Base-by-base conservation (phyloP, 2,329 filamentous ascomycete genomes). In the Penicillium expansum region DNA sequence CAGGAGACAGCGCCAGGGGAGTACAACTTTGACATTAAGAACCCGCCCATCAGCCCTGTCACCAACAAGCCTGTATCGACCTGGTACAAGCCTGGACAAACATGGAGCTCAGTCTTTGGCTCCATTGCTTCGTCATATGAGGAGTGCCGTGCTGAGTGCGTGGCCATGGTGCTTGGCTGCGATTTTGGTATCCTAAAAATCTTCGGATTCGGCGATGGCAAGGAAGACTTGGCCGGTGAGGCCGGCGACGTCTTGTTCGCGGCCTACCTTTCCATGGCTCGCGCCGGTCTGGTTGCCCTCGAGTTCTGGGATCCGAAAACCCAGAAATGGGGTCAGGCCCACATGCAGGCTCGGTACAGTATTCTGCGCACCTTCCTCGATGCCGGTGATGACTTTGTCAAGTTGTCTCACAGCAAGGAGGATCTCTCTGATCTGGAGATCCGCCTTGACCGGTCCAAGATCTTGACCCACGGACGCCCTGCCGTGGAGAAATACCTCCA, bases 221-320 rank as follows among this genome's bases (percentile, higher is more conserved):
- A 77, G 18, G 76, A 82, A 50, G 83, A 96, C 67, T 87, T 96
- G 64, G 78, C 89, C 62, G 82, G 84, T 58, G 85, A 89, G 69
- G 91, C 92, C 10, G 92, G 92, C 42, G 89, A 96, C 69, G 86
- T 99, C 7, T 84, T 97, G 8, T 97, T 93, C 69, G 86, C 87
- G 0, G 87, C 89, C 2, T 99, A 97, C 73, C 83, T 99, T 10
- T 86, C 87, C 64, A 97, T 99, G 93, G 94, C 94, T 14, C 86
- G 92, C 37, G 91, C 92, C n/a, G 94, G 94, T 59, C 81, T 99
- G 43, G 85, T 87, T 6, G 89, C 92, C 1, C 82, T 97, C 22
- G 93, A 97, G 72, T 91, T 94, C 81, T 97, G 92, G 92, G 92
- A 97, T 69, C 92, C 92, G 6, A 92, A 92, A 78, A 87, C 83